Percentiles rank a stretch among this genome's conserved stretches.
Conservation (phyloP, 2,329 filamentous ascomycete species). For the Aspergillus spinulosporus region DNA sequence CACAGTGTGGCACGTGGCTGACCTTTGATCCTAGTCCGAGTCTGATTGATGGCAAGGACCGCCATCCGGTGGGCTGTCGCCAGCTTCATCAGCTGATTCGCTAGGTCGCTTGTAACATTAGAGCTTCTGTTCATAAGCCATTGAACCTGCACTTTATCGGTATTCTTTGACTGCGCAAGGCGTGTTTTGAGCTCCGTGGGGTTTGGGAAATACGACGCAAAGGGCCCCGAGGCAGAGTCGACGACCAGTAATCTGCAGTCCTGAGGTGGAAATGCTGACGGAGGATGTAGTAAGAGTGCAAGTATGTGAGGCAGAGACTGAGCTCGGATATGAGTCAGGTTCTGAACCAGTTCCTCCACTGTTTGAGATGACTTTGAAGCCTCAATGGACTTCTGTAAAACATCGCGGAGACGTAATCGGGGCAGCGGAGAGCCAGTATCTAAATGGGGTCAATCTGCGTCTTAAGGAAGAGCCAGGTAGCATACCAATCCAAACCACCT, state of each 20-base stretch:
- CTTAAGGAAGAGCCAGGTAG: neutral
- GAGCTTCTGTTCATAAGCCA: constrained; percentile 45
- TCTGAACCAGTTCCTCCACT: constrained; percentile 40
- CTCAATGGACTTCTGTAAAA: constrained; percentile 38
- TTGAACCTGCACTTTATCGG: constrained; percentile 44
- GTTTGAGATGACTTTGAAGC: constrained; percentile 13
- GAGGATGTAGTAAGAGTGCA: constrained; percentile 70
- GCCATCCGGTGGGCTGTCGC: constrained; percentile 72
- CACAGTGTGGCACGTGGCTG: constrained; percentile 65
- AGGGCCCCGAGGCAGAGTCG: constrained; percentile 73
- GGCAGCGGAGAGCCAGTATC: constrained; percentile 55
- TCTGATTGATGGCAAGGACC: constrained; percentile 74
- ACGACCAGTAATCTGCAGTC: constrained; percentile 70
- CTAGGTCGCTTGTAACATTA: constrained; percentile 67
- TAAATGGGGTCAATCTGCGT: constrained; percentile 22
- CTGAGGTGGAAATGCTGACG: constrained; percentile 60
- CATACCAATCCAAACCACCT: constrained; percentile 81
- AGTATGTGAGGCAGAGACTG: constrained; percentile 66
- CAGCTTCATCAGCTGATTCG: constrained; percentile 64
- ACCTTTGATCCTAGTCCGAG: constrained; percentile 76
- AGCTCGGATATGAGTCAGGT: constrained; percentile 65
- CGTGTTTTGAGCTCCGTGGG: constrained; percentile 40
- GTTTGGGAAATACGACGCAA: constrained; percentile 75
- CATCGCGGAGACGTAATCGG: constrained; percentile 48
- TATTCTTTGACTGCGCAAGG: constrained; percentile 31